Percentiles rank a stretch among this genome's conserved stretches.
Conservation (phyloP, 1,284 basidiomycete genomes). For the Xanthoconium separans region DNA sequence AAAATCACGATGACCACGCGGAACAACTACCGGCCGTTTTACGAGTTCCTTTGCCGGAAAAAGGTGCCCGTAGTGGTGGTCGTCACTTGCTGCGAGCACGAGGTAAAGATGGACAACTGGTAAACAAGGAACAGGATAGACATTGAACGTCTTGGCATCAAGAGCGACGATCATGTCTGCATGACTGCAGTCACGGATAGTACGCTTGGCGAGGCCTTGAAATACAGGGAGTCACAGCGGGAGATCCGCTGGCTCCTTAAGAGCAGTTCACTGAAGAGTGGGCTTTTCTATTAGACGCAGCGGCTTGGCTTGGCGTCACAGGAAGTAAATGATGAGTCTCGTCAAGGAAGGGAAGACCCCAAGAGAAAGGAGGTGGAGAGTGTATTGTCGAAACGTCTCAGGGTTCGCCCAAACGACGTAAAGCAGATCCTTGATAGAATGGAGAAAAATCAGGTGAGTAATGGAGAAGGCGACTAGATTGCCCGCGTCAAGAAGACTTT, state of each 20-base stretch:
- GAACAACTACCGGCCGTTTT: not conserved
- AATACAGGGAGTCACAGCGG: not conserved
- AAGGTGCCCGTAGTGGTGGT: not conserved
- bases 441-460: not conserved
- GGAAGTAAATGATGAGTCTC: not conserved
- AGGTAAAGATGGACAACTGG: not conserved
- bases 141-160: not conserved
- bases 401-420: not conserved
- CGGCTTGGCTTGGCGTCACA: not conserved
- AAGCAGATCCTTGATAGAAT: not conserved
- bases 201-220: not conserved
- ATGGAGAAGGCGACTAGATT: too few species aligned
- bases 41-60: not conserved
- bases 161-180: not conserved
- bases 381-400: not conserved
- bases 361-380: not conserved
- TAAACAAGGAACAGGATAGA: not conserved
- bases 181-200: not conserved
- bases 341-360: not conserved
- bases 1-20: not conserved
- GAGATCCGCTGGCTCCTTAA: not conserved
- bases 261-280: not conserved
- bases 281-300: not conserved
- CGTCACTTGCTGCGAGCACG: not conserved
- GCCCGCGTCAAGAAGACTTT: too few species aligned